Base-by-base conservation (phyloP, 805 yeast species). In the Yarrowia sp. region DNA sequence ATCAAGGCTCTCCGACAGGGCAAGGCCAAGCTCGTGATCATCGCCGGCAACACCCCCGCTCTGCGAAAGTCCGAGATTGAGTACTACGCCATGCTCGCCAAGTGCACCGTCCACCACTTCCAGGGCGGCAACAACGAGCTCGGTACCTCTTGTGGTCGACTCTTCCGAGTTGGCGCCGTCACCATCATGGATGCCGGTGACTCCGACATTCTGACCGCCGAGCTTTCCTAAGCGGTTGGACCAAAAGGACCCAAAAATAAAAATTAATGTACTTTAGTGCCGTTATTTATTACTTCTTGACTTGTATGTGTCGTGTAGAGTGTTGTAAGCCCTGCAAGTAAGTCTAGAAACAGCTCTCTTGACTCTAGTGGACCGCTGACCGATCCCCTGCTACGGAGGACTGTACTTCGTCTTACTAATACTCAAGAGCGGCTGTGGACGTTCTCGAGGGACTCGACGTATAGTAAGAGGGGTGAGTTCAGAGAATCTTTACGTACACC, bases 91-190 rank as follows among this genome's bases (percentile, higher is more conserved):
- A 93, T 94, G 99, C 88, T 94, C 80, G 88, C 98, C 79, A 93
- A 92, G 90, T 89, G 97, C 79, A 85, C 84, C 77, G 87, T 86
- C 71, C 92, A 93, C 94, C 96, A 92, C 92, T 94, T 92, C 96
- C 94, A 87, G 82, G 98, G 97, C 85, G 96, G 97, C 81, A 93
- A 93, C 97, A 93, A 93, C 84, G 98, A 93, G 84, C 90, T 93
- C 78, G 98, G 97, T 85, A 94, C 99, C 74, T 97, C 97, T 74
- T 93, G 97, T 84, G 99, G 99, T 92, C 93, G 90, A 83, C 90
- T 94, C 77, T 94, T 94, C 97, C 90, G 97, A 85, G 98, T 94
- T 74, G 98, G 98, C 85, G 93, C 92, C 76, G 83, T 94, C 76
- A 84, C 97, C 76, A 80, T 94, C 75, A 83, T 93, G 76, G 99